Evolutionary conservation across 257 asterid genomes (phyloP).

Genomic region (Nicotiana noctiflora): DNA sequence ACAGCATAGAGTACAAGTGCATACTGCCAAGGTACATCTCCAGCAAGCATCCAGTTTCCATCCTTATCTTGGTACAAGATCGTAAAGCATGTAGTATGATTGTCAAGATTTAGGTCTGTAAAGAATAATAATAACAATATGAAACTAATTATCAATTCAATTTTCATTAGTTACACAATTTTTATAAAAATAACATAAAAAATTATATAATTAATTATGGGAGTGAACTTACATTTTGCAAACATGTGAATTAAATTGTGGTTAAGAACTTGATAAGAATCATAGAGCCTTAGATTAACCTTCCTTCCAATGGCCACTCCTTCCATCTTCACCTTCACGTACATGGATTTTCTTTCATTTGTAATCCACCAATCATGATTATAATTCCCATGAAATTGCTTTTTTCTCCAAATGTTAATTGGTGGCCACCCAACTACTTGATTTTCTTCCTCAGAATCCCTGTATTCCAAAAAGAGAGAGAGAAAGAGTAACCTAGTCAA

Average conservation of each 20-base stretch:
- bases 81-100: conserved; percentile 16
- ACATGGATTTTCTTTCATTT: conserved; percentile 16
- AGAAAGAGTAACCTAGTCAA: no score
- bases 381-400: conserved; percentile 13
- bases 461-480: neutral
- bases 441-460: conserved; percentile 21
- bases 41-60: conserved; percentile 57
- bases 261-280: conserved; percentile 32
- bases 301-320: conserved; percentile 48
- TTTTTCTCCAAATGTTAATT: conserved; percentile 27
- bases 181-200: neutral
- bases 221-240: conserved; percentile 25
- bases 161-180: no score
- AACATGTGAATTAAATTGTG: conserved; percentile 38
- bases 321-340: conserved; percentile 58
- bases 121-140: neutral
- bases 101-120: conserved; percentile 28
- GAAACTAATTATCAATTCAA: neutral
- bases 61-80: conserved; percentile 54
- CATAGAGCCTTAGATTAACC: conserved; percentile 30
- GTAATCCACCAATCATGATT: conserved; percentile 16
- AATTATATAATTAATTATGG: neutral
- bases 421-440: conserved; percentile 43
- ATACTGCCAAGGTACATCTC: conserved; percentile 64
- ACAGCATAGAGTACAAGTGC: neutral